Evolutionary conservation across 2,329 filamentous ascomycete species (phyloP).

Genomic region (Aureobasidium leucospermi): DNA sequence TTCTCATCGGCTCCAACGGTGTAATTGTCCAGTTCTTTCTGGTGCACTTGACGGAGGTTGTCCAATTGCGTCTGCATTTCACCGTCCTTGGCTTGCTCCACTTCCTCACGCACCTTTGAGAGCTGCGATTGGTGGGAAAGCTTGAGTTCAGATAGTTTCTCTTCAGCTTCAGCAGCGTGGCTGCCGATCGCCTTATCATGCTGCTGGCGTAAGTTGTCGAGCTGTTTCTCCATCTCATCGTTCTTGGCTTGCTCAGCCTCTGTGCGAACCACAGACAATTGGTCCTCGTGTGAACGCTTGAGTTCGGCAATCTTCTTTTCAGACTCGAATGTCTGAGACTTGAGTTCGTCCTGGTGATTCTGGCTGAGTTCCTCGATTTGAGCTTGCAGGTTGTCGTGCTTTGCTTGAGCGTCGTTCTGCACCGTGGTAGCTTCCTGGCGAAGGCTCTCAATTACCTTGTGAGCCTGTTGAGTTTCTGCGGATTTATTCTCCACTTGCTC

Average conservation of each 20-base stretch:
- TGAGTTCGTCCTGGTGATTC: not conserved
- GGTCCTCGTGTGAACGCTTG: not conserved
- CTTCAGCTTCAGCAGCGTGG: not conserved
- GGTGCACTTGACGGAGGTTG: not conserved
- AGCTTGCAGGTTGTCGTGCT: constrained; percentile 1
- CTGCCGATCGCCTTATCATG: not conserved
- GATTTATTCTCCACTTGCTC: not conserved
- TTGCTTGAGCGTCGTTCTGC: not conserved
- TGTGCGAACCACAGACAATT: not conserved
- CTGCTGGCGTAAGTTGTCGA: not conserved
- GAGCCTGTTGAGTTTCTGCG: not conserved
- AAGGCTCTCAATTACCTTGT: not conserved
- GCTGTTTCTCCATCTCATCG: not conserved
- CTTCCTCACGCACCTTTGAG: not conserved
- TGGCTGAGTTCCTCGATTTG: not conserved
- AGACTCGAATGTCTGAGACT: not conserved
- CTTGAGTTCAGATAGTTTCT: not conserved
- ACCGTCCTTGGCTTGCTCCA: not conserved
- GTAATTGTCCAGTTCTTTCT: not conserved
- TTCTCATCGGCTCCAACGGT: not conserved
- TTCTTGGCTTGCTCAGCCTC: constrained; percentile 1
- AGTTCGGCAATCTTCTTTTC: not conserved
- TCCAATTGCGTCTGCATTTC: constrained; percentile 2
- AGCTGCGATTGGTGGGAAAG: not conserved
- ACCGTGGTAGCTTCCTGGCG: not conserved